Base-by-base conservation (phyloP, 2,329 filamentous ascomycete genomes). In the Epichloe festucae region DNA sequence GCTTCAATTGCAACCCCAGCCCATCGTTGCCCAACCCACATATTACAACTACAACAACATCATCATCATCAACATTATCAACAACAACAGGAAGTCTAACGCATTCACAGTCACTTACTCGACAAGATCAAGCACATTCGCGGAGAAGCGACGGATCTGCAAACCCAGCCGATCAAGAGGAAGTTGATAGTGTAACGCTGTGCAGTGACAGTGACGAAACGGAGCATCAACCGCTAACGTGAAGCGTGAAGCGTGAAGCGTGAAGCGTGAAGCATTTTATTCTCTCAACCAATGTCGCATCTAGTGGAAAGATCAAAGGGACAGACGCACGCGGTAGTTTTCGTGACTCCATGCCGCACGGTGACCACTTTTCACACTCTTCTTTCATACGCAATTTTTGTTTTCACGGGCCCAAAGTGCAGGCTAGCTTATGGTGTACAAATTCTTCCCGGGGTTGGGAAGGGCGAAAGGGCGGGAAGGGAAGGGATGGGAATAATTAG, bases 101-200 rank as follows among this genome's bases (percentile, higher is more conserved):
- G 34, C 50, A 53, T 8, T 51, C 54, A 53, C 58, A 79, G 75
- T 63, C 72, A 79, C 57, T 66, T 80, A n/a, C 71, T 80, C 50
- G 74, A 76, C 12, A 79, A 78, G 54, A 71, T 80, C 53, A 74
- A 73, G 53, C 66, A 62, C 12, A 58, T 77, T 70, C 50, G 70
- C 71, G 48, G 35, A 15, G 62, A 68, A 10, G 7, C 35, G 44
- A 2, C 36, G 21, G 14, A 23, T 43, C n/a, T 17, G 23, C 63
- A 67, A 51, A 42, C 57, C n/a, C 58, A 67, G 39, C 72, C 70
- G 12, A 74, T 77, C 54, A 76, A 76, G 59, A 67, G 70, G 51
- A 69, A 70, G 50, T 56, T 74, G 49, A 62, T 72, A 34, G 57
- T 70, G 45, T 74, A 52, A 65, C 10, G 27, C 11, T 40, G 12